These are phyloP conservation scores for Phalaenopsis hybrid DNA, from an alignment of 116 monocot species.

Conservation along the genomic window DNA sequence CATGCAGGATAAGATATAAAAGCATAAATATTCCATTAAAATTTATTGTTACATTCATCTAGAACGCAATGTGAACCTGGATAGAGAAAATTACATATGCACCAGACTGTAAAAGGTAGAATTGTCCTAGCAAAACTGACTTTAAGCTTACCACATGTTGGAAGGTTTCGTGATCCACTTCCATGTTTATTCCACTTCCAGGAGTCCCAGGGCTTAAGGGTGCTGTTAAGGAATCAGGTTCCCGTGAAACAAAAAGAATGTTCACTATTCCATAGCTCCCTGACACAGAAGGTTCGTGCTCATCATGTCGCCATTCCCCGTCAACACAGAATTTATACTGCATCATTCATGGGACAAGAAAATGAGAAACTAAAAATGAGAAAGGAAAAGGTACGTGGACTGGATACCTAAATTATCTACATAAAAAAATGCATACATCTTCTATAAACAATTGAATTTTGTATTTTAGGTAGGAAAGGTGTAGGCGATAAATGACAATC, in stretches of 20 bases:
- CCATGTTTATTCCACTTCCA: slow-evolving; percentile 47
- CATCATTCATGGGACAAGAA: slow-evolving; percentile 4
- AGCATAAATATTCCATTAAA: not conserved
- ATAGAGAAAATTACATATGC: not conserved
- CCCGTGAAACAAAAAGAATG: slow-evolving; percentile 40
- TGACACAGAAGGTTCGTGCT: slow-evolving; percentile 39
- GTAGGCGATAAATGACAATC: not conserved
- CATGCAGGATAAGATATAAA: not conserved
- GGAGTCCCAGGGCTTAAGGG: slow-evolving; percentile 22
- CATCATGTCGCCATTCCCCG: slow-evolving; percentile 75
- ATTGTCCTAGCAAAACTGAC: not conserved
- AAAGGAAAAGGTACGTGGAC: not conserved
- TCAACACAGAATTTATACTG: slow-evolving; percentile 84
- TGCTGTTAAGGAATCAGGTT: slow-evolving; percentile 29
- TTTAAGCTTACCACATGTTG: slow-evolving; percentile 41
- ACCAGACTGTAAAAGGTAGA: not conserved
- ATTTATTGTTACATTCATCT: not conserved
- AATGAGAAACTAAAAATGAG: not conserved
- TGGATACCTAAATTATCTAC: not conserved
- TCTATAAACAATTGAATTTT: not conserved
- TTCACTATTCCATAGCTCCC: slow-evolving; percentile 67
- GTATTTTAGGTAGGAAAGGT: not conserved
- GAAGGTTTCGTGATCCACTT: slow-evolving; percentile 53
- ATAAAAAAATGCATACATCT: not conserved
- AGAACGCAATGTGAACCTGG: not conserved